phyloP scores from a whole-genome alignment of 2,329 filamentous ascomycete genomes.

The Apiospora hydei region DNA sequence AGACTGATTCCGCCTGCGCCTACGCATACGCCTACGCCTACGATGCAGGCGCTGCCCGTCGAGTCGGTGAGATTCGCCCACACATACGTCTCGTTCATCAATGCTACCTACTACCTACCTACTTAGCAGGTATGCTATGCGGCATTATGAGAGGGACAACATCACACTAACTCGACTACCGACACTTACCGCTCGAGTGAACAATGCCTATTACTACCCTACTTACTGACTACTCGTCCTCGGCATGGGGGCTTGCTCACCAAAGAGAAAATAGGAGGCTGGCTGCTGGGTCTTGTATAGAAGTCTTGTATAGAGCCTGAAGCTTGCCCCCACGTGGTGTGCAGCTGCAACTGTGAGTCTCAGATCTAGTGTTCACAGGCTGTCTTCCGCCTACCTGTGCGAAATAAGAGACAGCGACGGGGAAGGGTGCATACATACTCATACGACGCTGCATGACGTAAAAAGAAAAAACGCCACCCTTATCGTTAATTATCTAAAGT shows the following conservation, averaged over 20 bases:
- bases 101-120: too few relatives aligned
- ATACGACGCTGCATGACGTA: background rate
- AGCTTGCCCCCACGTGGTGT: background rate
- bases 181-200: background rate
- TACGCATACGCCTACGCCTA: background rate
- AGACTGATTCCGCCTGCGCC: background rate
- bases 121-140: background rate
- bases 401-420: background rate
- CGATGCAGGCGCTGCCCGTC: background rate
- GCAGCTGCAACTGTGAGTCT: slow-evolving; percentile 1
- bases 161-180: background rate
- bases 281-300: background rate
- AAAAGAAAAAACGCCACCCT: background rate
- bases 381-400: background rate
- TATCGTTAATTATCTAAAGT: background rate
- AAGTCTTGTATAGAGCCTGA: background rate
- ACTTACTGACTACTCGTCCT: background rate
- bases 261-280: background rate
- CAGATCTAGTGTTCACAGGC: slow-evolving; percentile 1
- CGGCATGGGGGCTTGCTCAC: background rate
- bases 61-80: slow-evolving; percentile 2
- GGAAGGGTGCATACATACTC: background rate
- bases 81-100: background rate
- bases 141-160: slow-evolving; percentile 6
- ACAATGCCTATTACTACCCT: background rate